Conservation (phyloP, 1,284 basidiomycete genomes). For the Ganoderma resinaceum region DNA sequence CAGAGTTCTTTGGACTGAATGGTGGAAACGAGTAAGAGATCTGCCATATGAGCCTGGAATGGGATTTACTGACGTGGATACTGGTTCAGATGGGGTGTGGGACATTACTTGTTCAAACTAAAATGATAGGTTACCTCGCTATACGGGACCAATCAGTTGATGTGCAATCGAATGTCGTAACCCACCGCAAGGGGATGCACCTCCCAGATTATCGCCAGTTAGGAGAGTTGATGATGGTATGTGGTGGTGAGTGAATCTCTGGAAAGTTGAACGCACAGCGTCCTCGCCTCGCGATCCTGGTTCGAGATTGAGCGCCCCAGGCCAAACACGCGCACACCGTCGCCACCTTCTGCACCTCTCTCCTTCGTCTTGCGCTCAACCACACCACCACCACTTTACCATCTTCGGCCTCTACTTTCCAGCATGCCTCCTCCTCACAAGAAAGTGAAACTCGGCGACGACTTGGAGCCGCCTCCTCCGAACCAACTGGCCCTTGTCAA, state of each 20-base stretch:
- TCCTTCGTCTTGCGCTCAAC: neutral
- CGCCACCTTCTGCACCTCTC: neutral
- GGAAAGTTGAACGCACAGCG: neutral
- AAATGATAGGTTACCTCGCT: constrained; percentile 29
- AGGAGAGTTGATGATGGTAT: neutral
- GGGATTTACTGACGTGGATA: neutral
- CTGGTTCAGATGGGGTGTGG: constrained; percentile 55
- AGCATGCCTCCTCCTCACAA: neutral
- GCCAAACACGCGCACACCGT: neutral
- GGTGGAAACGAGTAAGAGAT: constrained; percentile 66
- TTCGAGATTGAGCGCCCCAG: neutral
- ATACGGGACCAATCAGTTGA: neutral
- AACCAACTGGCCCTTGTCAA: neutral
- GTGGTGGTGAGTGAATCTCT: neutral
- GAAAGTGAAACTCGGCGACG: neutral
- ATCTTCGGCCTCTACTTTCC: neutral
- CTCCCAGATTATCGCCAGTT: neutral
- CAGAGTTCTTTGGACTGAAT: constrained; percentile 76
- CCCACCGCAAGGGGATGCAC: neutral
- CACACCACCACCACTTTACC: neutral
- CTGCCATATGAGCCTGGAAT: neutral
- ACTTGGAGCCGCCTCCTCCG: neutral
- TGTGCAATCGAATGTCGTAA: neutral
- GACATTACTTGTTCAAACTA: constrained; percentile 58
- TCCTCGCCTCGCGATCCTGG: neutral